Base-by-base conservation (phyloP, 345 rosid genomes). In the Sisymbrium altissimum region DNA sequence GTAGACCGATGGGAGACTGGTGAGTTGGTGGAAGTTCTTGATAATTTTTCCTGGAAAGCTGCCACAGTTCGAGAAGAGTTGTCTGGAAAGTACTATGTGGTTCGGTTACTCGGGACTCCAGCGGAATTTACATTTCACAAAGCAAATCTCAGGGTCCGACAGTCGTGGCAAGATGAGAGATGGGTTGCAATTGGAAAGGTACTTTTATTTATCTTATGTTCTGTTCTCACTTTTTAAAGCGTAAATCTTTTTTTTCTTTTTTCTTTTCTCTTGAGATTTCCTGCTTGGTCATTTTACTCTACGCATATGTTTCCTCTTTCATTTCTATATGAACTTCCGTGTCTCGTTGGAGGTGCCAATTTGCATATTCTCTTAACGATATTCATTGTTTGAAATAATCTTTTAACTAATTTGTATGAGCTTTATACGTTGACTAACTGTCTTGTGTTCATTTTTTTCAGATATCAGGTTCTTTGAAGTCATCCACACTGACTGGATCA, bases 121-220 rank as follows among this genome's bases (percentile, higher is more conserved):
- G 65, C 25, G 2, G 83, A 80, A 46, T 72, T 85, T 21, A 25
- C 45, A 59, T 81, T 72, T 49, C 84, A 79, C 64, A 84, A 78
- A 63, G 77, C 45, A 9, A 77, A 81, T 58, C 66, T 88, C 57
- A 86, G 96, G 82, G 83, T 79, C 17, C 83, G 96, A 9, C 87
- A 83, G 70, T 78, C 83, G 18, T 90, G 93, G 93, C 79, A 82
- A 78, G 84, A 84, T 74, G 86, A 72, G 39, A 68, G 14, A 61
- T 90, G 96, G 96, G 66, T 79, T 54, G 77, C 84, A 17, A 67
- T 88, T 19, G 84, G 88, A 7, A 80, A 83, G 86, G 86, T 83
- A 83, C 57, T 39, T 38, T 8, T 1, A 4, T 62, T 32, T 64
- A 7, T 23, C 45, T 25, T 19, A 2, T 41, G 3, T 38, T 15